Base-by-base conservation (phyloP, 2,329 filamentous ascomycete genomes). In the Colletotrichum sp. region DNA sequence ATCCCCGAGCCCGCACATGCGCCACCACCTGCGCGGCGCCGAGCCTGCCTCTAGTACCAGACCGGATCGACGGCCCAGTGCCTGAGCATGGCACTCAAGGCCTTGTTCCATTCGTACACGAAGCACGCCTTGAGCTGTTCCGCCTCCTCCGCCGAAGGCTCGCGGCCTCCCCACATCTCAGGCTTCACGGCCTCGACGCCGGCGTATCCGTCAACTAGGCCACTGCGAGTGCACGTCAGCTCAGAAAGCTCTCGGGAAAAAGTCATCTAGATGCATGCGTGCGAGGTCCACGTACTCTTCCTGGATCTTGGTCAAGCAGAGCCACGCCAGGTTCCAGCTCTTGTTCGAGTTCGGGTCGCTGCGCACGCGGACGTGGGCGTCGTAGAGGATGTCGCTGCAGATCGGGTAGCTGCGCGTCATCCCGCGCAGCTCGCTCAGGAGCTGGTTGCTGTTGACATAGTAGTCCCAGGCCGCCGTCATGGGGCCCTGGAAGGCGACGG, bases 291-390 rank as follows among this genome's bases (percentile, higher is more conserved):
- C 90, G 83, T 85, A 93, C 92, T 93, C 92, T 72, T 91, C 90
- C 26, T 89, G 87, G 67, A 95, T 92, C 83, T 94, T 95, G 57
- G 85, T 85, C 12, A 95, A 85, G 36, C 94, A 92, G 61, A 95
- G 85, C 93, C 94, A 95, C 57, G 93, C 94, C 79, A 94, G 87
- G 81, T 95, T 96, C 93, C 94, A 95, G 81, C 93, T 95, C 28
- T 92, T 89, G 79, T 92, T 92, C 78, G 92, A 93, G 21, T 89
- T 85, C 0, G 93, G 92, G 77, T 95, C 94, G 32, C 85, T 86
- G 71, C 89, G 87, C 4, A 95, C 93, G 26, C 92, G 87, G 71
- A 86, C 84, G 79, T 93, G 92, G 0, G 93, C 93, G 80, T 94
- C 93, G 66, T 90, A 88, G 3, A 95, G 82, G 39, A 93, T 88